Evolutionary conservation across 2,329 filamentous ascomycete genomes (phyloP).

Genomic region (Ophiostoma australiae): DNA sequence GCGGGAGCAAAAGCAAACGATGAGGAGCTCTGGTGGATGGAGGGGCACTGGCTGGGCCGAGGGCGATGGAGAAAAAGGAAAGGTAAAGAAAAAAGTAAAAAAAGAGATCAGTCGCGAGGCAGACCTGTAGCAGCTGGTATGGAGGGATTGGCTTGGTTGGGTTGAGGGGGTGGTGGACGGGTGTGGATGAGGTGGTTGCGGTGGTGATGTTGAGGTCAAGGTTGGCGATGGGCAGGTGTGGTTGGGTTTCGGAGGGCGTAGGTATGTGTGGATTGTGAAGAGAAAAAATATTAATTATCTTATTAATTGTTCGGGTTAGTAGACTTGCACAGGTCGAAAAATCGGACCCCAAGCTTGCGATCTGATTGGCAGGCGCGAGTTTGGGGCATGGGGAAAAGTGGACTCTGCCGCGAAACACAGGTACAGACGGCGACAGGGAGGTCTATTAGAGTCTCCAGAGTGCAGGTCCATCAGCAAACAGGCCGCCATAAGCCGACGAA

Average conservation of each 20-base stretch:
- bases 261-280: slow-evolving; percentile 4
- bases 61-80: neutral
- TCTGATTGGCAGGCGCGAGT: slow-evolving; percentile 7
- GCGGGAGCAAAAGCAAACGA: neutral
- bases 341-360: neutral
- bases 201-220: slow-evolving; percentile 6
- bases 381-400: slow-evolving; percentile 12
- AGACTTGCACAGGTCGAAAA: slow-evolving; percentile 14
- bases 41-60: slow-evolving; percentile 10
- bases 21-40: slow-evolving; percentile 1
- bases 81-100: neutral
- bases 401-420: neutral
- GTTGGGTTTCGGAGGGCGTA: neutral
- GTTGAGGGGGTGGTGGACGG: neutral
- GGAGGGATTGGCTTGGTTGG: neutral
- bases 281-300: slow-evolving; percentile 14
- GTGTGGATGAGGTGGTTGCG: neutral
- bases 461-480: neutral
- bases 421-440: neutral
- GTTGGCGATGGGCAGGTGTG: neutral
- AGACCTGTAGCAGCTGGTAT: neutral
- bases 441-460: neutral
- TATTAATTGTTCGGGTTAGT: slow-evolving; percentile 1
- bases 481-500: slow-evolving; percentile 9
- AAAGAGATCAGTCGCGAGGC: neutral